Percentiles rank a stretch among this genome's conserved stretches.
These are phyloP conservation scores for Saccharomycopsis schoenii DNA, from an alignment of 805 yeast genomes.

Conservation along the genomic window DNA sequence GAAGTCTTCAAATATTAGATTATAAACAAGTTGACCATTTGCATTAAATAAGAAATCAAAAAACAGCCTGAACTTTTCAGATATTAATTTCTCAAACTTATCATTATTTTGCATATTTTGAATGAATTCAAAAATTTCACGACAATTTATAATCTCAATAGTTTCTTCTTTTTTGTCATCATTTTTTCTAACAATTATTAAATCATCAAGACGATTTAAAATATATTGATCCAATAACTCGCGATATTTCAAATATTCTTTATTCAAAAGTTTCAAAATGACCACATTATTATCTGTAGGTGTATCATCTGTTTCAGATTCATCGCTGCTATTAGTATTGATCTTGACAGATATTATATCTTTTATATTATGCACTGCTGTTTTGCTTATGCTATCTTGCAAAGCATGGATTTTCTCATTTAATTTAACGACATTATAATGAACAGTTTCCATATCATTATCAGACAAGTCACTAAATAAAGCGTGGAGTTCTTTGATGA, in stretches of 20 bases:
- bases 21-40: background rate
- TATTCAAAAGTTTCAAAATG: background rate
- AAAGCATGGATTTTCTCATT: slow-evolving; percentile 6
- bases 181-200: background rate
- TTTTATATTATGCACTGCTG: background rate
- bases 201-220: background rate
- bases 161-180: background rate
- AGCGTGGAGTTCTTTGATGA: slow-evolving; percentile 8
- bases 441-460: slow-evolving; percentile 2
- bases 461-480: slow-evolving; percentile 3
- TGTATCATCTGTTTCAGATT: background rate
- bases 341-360: background rate
- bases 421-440: slow-evolving; percentile 11
- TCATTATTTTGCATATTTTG: background rate
- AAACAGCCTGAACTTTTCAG: background rate
- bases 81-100: background rate
- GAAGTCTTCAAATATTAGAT: background rate
- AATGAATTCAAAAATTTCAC: background rate
- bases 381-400: slow-evolving; percentile 6
- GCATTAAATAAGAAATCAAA: background rate
- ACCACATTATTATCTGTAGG: background rate
- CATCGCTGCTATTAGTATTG: background rate
- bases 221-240: background rate
- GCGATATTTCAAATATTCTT: background rate
- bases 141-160: background rate